Evolutionary conservation across 106 monocot genomes (phyloP).

Genomic region (Cymbidium sinense): DNA sequence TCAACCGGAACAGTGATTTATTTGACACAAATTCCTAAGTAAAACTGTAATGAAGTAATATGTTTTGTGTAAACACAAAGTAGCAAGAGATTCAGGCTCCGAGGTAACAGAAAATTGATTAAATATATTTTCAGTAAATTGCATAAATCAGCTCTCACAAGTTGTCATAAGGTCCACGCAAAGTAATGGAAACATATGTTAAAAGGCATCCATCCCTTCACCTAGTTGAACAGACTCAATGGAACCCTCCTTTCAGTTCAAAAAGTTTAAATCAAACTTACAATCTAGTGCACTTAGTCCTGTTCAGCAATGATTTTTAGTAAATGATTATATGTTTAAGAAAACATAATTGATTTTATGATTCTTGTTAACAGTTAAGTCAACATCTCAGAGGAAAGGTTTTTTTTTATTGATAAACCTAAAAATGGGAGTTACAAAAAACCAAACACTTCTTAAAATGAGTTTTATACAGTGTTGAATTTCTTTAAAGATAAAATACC

Average conservation of each 20-base stretch:
- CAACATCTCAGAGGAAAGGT: too few species aligned
- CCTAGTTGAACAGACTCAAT: neutral
- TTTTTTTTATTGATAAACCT: too few species aligned
- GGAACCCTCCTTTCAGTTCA: neutral
- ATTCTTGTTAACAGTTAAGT: too few species aligned
- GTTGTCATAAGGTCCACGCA: neutral
- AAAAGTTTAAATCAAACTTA: neutral
- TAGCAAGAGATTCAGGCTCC: neutral
- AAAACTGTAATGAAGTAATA: neutral
- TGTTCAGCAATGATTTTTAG: neutral
- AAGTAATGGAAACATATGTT: neutral
- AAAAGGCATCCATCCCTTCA: neutral
- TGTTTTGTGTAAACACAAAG: neutral
- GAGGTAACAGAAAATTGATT: neutral
- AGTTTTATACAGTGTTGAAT: too few species aligned
- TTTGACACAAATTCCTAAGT: neutral
- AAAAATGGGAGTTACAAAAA: too few species aligned
- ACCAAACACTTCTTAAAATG: too few species aligned
- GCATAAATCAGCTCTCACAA: neutral
- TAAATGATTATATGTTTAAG: too few species aligned
- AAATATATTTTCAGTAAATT: neutral
- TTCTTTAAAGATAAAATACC: too few species aligned
- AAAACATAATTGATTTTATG: too few species aligned
- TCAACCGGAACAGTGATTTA: neutral
- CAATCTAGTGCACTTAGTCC: neutral